Evolutionary conservation across 192 early-diverging fungal species (phyloP).

Genomic region (Coemansia sp.): DNA sequence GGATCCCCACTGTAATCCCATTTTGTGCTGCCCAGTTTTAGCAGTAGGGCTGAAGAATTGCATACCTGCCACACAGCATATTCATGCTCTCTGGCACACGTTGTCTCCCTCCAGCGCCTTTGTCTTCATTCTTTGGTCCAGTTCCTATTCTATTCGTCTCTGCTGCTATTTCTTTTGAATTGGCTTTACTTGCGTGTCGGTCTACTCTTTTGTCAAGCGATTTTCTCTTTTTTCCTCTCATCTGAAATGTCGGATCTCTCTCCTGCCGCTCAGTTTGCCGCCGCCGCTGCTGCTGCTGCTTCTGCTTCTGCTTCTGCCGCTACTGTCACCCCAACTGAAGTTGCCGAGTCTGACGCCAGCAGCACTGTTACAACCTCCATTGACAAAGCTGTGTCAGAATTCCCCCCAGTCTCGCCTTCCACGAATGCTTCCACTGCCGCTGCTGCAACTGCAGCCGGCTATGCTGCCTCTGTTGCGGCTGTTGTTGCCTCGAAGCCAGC

Average conservation of each 20-base stretch:
- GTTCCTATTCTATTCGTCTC: not conserved
- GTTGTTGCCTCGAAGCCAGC: not conserved
- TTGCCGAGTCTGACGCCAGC: not conserved
- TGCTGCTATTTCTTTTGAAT: slow-evolving; percentile 2
- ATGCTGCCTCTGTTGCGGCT: slow-evolving; percentile 11
- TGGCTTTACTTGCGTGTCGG: slow-evolving; percentile 33
- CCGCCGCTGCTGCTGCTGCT: slow-evolving; percentile 37
- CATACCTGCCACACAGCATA: no score
- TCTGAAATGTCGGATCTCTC: slow-evolving; percentile 36
- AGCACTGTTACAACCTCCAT: not conserved
- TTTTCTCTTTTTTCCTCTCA: slow-evolving; percentile 7
- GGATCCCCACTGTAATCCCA: no score
- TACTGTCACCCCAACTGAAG: not conserved
- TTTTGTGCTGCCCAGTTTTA: no score
- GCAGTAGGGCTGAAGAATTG: no score
- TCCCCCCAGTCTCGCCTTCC: not conserved
- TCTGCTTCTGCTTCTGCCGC: slow-evolving; percentile 22
- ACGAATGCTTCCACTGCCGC: not conserved
- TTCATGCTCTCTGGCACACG: no score
- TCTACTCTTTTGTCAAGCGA: slow-evolving; percentile 6
- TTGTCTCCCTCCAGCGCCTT: not conserved
- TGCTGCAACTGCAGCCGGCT: not conserved
- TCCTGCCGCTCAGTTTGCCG: slow-evolving; percentile 51
- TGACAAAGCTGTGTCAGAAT: slow-evolving; percentile 1
- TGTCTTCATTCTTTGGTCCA: not conserved